Percentiles rank a stretch among this genome's conserved stretches.
Evolutionary conservation across 352 stramenopile species (phyloP).

Genomic region (Globisporangium emineosum): DNA sequence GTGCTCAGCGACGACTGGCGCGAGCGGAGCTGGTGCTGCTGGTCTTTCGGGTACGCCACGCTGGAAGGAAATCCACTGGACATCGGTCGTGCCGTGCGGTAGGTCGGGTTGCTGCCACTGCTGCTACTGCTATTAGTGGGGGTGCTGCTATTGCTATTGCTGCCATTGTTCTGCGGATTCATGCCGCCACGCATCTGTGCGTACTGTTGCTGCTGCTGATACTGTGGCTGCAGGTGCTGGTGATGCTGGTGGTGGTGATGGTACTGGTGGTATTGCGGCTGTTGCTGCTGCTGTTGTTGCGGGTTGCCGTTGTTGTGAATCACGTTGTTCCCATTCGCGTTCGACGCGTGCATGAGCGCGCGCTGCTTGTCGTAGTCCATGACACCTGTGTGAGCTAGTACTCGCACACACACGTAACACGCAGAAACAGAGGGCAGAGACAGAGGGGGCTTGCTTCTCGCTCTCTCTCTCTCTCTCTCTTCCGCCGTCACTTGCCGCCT

Average conservation of each 20-base stretch:
- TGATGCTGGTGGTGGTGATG: not conserved
- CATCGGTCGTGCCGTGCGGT: constrained; percentile 3
- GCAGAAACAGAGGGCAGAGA: not conserved
- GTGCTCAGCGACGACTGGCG: constrained; percentile 49
- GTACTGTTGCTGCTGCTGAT: constrained; percentile 5
- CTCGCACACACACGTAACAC: not conserved
- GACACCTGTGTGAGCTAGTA: not conserved
- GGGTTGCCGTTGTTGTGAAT: constrained; percentile 6
- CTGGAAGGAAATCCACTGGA: not conserved
- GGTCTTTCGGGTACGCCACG: constrained; percentile 14
- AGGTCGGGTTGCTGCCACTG: not conserved
- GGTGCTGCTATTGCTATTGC: not conserved
- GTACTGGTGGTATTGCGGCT: not conserved
- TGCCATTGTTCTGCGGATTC: constrained; percentile 7
- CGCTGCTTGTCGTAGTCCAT: constrained; percentile 26
- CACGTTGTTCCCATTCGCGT: constrained; percentile 5
- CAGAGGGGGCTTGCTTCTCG: not conserved
- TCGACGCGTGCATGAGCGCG: constrained; percentile 13
- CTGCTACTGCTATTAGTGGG: not conserved
- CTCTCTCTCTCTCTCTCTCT: constrained; percentile 2
- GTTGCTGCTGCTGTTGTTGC: constrained; percentile 3
- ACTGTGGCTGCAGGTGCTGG: constrained; percentile 1
- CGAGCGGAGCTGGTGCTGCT: constrained; percentile 24
- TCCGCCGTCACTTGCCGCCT: not conserved
- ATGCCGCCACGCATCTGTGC: constrained; percentile 4